Evolutionary conservation across 345 rosid genomes (phyloP).

Genomic region (Cardamine resedifolia): DNA sequence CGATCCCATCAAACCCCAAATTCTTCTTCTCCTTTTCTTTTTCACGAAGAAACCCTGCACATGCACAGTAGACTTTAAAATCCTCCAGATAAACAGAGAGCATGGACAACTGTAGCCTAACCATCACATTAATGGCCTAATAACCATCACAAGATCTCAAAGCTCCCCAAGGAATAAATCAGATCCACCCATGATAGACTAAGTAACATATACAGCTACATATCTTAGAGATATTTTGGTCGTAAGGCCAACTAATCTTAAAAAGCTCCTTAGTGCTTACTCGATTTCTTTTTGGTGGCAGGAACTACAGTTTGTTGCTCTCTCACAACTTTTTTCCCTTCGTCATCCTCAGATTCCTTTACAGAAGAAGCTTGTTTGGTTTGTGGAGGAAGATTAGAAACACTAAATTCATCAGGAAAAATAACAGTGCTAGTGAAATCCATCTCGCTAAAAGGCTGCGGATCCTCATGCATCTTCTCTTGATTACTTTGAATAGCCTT

Average conservation of each 20-base stretch:
- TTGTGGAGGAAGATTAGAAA: conserved; percentile 52
- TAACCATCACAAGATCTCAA: conserved; percentile 15
- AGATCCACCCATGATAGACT: conserved; percentile 4
- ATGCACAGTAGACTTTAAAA: conserved; percentile 9
- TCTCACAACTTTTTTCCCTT: conserved; percentile 30
- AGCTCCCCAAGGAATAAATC: not conserved
- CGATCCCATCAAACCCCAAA: not conserved
- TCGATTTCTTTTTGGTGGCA: conserved; percentile 18
- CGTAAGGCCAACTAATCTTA: conserved; percentile 7
- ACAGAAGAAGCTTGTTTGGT: conserved; percentile 32
- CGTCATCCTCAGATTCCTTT: conserved; percentile 31
- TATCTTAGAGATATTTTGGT: not conserved
- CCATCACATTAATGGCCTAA: not conserved
- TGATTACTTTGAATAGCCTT: conserved; percentile 38
- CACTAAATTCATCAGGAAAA: conserved; percentile 52
- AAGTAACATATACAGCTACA: conserved; percentile 21
- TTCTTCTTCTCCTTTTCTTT: conserved; percentile 15
- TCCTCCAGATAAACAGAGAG: conserved; percentile 7
- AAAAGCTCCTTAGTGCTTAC: conserved; percentile 29
- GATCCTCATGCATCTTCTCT: conserved; percentile 34
- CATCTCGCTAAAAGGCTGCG: conserved; percentile 48
- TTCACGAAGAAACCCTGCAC: conserved; percentile 23
- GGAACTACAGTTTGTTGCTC: conserved; percentile 22
- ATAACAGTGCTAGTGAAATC: conserved; percentile 63
- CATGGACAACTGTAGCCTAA: not conserved